A percentile compares a stretch with the other conserved stretches of the same genome.
Conservation (phyloP, 306 rosid species). For the Sphenostylis stenocarpa region DNA sequence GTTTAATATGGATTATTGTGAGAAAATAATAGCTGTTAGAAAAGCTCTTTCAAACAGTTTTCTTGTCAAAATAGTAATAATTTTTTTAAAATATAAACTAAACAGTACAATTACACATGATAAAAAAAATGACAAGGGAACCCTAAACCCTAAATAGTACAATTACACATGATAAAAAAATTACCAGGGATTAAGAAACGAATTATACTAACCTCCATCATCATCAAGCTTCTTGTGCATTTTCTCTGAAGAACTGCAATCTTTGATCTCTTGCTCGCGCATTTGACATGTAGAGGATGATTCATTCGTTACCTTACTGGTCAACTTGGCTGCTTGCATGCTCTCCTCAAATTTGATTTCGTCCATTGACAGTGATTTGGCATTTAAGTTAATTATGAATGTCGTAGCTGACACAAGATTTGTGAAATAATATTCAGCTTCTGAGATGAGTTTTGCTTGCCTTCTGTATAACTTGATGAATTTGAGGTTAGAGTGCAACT, state of each 20-base stretch:
- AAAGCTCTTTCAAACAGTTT: neutral
- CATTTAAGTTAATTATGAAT: conserved; percentile 61
- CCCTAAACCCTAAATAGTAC: neutral
- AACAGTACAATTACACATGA: neutral
- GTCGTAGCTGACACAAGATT: conserved; percentile 65
- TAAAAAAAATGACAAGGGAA: no score
- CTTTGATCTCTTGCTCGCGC: conserved; percentile 29
- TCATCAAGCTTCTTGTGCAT: conserved; percentile 28
- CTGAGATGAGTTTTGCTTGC: conserved; percentile 70
- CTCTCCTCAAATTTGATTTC: conserved; percentile 57
- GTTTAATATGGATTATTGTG: neutral
- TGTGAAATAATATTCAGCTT: conserved; percentile 72
- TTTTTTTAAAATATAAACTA: neutral
- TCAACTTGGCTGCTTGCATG: conserved; percentile 58
- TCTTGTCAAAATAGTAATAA: neutral
- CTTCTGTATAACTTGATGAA: conserved; percentile 61
- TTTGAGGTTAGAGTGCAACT: conserved; percentile 70
- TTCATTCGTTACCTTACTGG: conserved; percentile 29
- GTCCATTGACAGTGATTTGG: conserved; percentile 61
- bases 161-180: neutral
- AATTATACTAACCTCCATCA: conserved; percentile 40
- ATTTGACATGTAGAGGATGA: conserved; percentile 23
- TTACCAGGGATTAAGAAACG: neutral
- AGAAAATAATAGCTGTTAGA: neutral
- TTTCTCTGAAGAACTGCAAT: conserved; percentile 23